Evolutionary conservation across 1,139 yeast genomes (phyloP), one percentile per base, ranked within the genome.

Genomic region (Nakaseomyces kungkrabaensis): DNA sequence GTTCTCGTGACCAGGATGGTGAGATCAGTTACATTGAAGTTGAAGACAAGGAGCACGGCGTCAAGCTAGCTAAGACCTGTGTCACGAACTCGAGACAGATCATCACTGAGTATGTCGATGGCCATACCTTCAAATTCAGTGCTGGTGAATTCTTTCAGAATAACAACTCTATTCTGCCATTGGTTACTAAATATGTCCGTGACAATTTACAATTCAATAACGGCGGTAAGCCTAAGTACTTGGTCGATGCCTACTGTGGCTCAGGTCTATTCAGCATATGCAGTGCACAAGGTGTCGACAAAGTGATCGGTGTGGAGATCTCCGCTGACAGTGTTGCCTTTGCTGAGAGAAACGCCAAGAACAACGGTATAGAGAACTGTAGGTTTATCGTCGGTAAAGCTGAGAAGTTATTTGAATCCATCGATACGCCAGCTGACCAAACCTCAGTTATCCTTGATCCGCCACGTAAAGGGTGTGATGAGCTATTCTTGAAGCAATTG

Each of bases 211-310:
- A 70, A 43, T 73, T 81, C 31, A 78, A 78, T 11, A 74, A 68
- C 55, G 61, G 57, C 11, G 61, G 53, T 4, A 65, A 61, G 11
- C 71, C 68, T 60, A 70, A 61, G 64, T 89, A 82, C 65, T 72
- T 92, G 50, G 96, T 92, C 29, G 98, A 92, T 67, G 96, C 98
- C 0, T 92, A 92, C 70, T 92, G 98, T 73, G 98, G 98, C 3
- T 87, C 96, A 3, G 98, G 98, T 0, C 72, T 92, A 47, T 92
- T 92, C 67, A 85, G 95, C 52, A 83, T 92, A 50, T 81, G 96
- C 6, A 85, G 96, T 60, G 82, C 95, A 26, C 70, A 77, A 25
- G 82, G 85, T 42, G 95, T 89, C 11, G 82, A 85, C 44, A 77
- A 77, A 57, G 96, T 89, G 2, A 79, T 88, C 56, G 98, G 98